These are phyloP conservation scores for Chimonanthus praecox DNA, from an alignment of 164 flowering plant species.

Conservation along the genomic window DNA sequence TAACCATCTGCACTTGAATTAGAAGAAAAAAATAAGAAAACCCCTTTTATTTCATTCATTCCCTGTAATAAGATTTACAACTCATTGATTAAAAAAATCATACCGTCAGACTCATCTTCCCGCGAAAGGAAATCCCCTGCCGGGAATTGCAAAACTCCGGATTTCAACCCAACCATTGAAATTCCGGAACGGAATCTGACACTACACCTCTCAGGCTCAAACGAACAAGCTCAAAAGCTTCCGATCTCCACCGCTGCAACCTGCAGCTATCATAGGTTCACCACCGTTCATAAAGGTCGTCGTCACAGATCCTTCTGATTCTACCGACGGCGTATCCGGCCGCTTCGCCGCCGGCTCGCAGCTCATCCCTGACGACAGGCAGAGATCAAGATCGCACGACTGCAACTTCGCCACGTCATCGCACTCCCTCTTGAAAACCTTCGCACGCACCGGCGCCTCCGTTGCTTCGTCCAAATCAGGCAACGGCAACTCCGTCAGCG, in stretches of 20 bases:
- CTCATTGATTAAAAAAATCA: no score
- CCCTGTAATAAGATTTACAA: no score
- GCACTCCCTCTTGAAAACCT: not conserved
- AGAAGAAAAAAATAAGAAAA: no score
- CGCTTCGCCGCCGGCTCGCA: not conserved
- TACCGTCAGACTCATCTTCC: no score
- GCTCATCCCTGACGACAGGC: not conserved
- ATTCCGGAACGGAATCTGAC: not conserved
- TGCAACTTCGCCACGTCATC: not conserved
- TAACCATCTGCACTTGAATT: no score
- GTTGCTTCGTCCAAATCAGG: conserved; percentile 46
- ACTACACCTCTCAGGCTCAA: not conserved
- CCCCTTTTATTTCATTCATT: no score
- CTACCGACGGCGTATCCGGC: not conserved
- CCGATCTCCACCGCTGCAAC: not conserved
- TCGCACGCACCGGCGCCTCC: conserved; percentile 13
- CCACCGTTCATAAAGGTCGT: no score
- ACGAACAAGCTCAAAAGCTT: not conserved
- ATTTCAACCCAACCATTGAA: not conserved
- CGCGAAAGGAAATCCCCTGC: not conserved
- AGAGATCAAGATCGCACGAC: not conserved
- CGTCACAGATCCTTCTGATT: not conserved
- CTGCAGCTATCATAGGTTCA: no score
- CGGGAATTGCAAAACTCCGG: not conserved
- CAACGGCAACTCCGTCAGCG: conserved; percentile 38